Evolutionary conservation across 108 stramenopile species (phyloP).

Genomic region (Fragilariopsis cylindrus): DNA sequence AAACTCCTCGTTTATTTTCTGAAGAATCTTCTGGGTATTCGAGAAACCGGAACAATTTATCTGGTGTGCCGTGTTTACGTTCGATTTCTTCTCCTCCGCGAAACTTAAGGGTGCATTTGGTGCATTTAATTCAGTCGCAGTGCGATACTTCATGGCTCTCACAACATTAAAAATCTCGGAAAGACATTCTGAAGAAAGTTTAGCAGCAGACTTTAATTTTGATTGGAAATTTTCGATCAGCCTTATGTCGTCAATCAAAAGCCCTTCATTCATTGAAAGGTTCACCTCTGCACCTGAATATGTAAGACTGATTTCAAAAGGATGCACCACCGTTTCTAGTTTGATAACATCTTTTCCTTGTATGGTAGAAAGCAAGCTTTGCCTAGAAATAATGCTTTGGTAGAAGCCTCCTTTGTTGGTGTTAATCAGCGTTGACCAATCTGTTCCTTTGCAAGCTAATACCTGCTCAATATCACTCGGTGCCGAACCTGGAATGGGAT

Average conservation of each 20-base stretch:
- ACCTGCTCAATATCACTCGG: constrained; percentile 28
- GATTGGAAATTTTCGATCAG: constrained; percentile 23
- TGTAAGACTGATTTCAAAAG: constrained; percentile 21
- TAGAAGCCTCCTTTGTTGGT: constrained; percentile 39
- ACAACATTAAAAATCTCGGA: constrained; percentile 9
- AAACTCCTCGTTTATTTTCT: constrained; percentile 15
- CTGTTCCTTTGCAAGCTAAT: constrained; percentile 36
- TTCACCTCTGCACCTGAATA: constrained; percentile 30
- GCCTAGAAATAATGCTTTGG: constrained; percentile 29
- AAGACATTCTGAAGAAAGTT: constrained; percentile 5
- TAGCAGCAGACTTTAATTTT: constrained; percentile 7
- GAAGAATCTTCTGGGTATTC: constrained; percentile 10
- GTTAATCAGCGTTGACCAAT: constrained; percentile 44
- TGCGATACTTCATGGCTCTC: background rate
- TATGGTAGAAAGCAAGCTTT: constrained; percentile 34
- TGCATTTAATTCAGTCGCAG: background rate
- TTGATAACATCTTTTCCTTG: background rate
- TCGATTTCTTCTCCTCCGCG: background rate
- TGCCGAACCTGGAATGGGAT: constrained; percentile 13
- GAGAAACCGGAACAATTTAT: background rate
- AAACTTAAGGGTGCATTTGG: background rate
- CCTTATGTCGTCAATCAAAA: constrained; percentile 40
- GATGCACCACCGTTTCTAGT: constrained; percentile 28
- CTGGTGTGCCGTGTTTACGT: background rate
- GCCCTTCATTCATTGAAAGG: constrained; percentile 35